Base-by-base conservation (phyloP, 495 filamentous ascomycete genomes). In the Xylaria acuta region DNA sequence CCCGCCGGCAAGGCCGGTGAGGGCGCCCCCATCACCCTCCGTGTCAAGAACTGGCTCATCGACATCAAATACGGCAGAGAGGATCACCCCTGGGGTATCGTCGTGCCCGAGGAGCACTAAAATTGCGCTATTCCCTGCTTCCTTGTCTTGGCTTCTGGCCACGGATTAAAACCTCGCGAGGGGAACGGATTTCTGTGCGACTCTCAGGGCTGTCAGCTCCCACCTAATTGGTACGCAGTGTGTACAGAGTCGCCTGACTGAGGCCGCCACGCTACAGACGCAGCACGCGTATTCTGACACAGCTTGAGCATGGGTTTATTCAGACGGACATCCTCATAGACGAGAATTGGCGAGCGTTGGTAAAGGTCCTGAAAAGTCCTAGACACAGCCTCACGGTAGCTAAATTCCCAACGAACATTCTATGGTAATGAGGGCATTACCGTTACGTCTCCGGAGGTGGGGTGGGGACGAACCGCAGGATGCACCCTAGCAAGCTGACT, bases 41-140 rank as follows among this genome's bases (percentile, higher is more conserved):
- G 87, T 77, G 82, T 97, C 80, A 97, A 95, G 86, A 82, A 80
- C 3, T 96, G 93, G 93, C 83, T 97, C 68, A 83, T 83, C 78
- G 88, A 90, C 53, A 95, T 97, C 80, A 97, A 96, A 92, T 97
- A 90, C 80, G 94, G 94, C 65, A 91, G 89, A 74, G 91, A 90
- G 78, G 79, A 89, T 64, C 92, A 97, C 75, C 88, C 92, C 64
- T 97, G 94, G 94, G 89, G 89, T 32, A 86, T 94, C 71, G 87
- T 93, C 32, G 87, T 97, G 64, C 85, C 92, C 63, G 88, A 92
- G 78, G 78, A 86, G 74, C 68, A 76, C 16, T 80, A 74, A 64
- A 20, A 41, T 59, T 43, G 40, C 14, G 22, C 49, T 3, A 34
- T 36, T 45, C 71, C 66, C 47, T 68, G 69, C 11, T 67, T 58